A percentile compares a stretch with the other conserved stretches of the same genome.
These are phyloP conservation scores for Monsonia emarginata DNA, from an alignment of 441 rosid species.

Conservation along the genomic window DNA sequence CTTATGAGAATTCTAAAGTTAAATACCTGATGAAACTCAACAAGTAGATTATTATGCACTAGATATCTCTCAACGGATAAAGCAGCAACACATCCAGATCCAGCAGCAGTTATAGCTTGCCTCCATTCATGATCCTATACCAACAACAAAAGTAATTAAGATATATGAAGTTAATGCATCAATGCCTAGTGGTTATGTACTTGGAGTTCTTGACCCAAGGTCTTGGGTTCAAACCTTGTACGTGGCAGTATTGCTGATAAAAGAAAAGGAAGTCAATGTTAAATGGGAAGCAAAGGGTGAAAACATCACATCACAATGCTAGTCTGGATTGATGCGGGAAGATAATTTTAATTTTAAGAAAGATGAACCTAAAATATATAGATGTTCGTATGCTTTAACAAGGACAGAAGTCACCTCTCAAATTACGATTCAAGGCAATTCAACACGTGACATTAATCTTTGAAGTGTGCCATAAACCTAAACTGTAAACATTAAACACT, in stretches of 20 bases:
- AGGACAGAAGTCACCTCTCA: too few relatives aligned
- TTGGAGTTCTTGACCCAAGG: too few relatives aligned
- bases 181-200: too few relatives aligned
- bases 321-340: background rate
- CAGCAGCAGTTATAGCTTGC: slow-evolving; percentile 94
- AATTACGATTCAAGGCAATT: too few relatives aligned
- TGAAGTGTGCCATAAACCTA: too few relatives aligned
- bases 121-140: slow-evolving; percentile 91
- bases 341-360: slow-evolving; percentile 2
- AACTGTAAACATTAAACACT: too few relatives aligned
- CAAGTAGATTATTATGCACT: slow-evolving; percentile 63
- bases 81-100: slow-evolving; percentile 95
- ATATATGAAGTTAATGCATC: background rate
- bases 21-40: slow-evolving; percentile 89
- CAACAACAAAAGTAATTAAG: slow-evolving; percentile 14
- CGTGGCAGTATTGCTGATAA: too few relatives aligned
- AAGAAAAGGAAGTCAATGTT: too few relatives aligned
- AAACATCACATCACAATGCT: background rate
- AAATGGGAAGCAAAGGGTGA: slow-evolving; percentile 3
- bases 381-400: background rate
- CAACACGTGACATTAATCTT: too few relatives aligned
- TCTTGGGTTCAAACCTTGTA: too few relatives aligned
- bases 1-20: slow-evolving; percentile 4
- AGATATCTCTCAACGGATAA: slow-evolving; percentile 94
- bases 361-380: background rate